Base-by-base conservation (phyloP, 495 filamentous ascomycete genomes). In the Thozetella sp. region DNA sequence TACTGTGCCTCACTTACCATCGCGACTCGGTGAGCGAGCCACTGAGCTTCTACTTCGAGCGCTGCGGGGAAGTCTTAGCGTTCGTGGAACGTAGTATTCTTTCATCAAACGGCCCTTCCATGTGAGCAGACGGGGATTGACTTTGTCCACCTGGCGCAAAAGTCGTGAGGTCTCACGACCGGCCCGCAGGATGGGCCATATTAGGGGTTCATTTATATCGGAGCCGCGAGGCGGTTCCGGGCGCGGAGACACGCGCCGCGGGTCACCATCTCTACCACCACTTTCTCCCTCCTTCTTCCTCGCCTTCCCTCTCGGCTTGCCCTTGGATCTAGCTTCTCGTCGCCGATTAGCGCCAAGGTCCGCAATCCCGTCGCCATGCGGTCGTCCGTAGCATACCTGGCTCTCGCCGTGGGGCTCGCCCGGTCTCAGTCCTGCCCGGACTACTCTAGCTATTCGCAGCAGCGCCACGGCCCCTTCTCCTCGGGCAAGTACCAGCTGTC, bases 391-490 rank as follows among this genome's bases (percentile, higher is more conserved):
- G 52, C 25, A 2, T 27, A 6, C 52, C n/a, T 25, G 2, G 27
- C 52, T 27, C 1, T 30, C 2, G 13, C 22, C 3, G 52, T 24
- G 24, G 25, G 22, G 23, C 25, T 54, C 4, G 52, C 25, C 17
- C 23, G 12, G 52, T 2, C 27, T 25, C 17, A 54, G 52, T 54
- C 40, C 22, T 88, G 85, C 60, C 84, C 84, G 0, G 78, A 86
- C 67, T 88, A 86, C 64, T 73, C 69, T 3, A 53, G 58, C 20
- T 86, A 83, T 71, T 69, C 85, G 2, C 65, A 68, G 19, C 51
- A 70, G 52, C 68, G 61, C 1, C 80, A 88, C 50, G 63, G 63
- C 1, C 82, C 82, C 1, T 67, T 76, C 26, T 81, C 79, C 2
- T 53, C 58, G 3, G 82, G 82, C 13, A 70, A 62, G 12, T 74